phyloP scores from a whole-genome alignment of 345 rosid genomes.

The Pistacia atlantica region DNA sequence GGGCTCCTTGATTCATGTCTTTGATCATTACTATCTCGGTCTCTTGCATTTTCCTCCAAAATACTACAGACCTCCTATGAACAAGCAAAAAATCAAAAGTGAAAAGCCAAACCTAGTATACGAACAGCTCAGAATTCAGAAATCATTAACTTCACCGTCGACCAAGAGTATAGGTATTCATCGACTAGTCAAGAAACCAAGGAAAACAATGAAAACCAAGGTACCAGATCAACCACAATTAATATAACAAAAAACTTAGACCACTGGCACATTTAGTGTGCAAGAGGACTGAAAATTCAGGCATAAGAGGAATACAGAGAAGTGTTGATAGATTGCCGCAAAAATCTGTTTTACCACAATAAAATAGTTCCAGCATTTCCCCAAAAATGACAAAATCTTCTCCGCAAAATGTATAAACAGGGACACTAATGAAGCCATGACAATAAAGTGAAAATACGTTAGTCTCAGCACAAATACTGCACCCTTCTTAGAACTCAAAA shows the following conservation, averaged over 20 bases:
- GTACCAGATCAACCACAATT: background rate
- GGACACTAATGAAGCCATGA: background rate
- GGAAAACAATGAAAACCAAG: background rate
- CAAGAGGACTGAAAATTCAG: background rate
- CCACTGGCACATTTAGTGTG: background rate
- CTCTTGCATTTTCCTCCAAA: conserved; percentile 26
- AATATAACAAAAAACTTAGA: too few relatives aligned
- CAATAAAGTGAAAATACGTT: conserved; percentile 5
- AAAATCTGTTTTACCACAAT: background rate
- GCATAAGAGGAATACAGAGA: background rate
- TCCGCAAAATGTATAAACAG: conserved; percentile 10
- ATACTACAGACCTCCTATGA: conserved; percentile 42
- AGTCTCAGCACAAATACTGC: conserved; percentile 11
- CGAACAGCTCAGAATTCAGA: background rate
- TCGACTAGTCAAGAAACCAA: background rate
- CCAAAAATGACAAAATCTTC: background rate
- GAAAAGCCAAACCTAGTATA: background rate
- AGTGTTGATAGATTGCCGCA: background rate
- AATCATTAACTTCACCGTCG: background rate
- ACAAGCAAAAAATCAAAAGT: conserved; percentile 26
- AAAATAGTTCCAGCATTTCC: background rate
- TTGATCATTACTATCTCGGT: conserved; percentile 39
- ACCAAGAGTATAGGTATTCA: background rate
- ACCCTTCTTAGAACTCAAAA: conserved; percentile 1
- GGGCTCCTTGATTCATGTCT: conserved; percentile 13